Evolutionary conservation across 2,329 filamentous ascomycete species (phyloP), one percentile per base, ranked within the genome.

Genomic region (Ophiosphaerella narmari): DNA sequence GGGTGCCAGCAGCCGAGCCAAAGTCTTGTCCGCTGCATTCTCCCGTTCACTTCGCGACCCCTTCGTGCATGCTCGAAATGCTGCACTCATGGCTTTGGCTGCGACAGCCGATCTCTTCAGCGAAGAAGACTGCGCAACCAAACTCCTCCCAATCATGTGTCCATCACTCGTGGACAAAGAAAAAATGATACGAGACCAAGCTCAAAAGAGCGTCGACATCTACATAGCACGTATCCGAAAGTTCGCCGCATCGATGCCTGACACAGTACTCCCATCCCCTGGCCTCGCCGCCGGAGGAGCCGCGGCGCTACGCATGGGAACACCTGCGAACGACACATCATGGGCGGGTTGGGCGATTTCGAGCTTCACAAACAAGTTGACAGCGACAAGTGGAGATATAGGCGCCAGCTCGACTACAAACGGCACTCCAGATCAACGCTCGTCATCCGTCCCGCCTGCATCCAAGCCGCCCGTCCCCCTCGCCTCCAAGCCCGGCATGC

Each of bases 281-380:
- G 52, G 61, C 4, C 75, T 82, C 3, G 72, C 80, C 11, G 74
- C 79, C 21, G 77, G 77, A 75, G 52, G 57, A 54, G 54, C 54
- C 59, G 72, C 76, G 35, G 81, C 83, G 1, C 87, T 90, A 1
- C 84, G 90, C 31, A 94, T 96, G 80, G 86, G 87, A 55, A 94
- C 89, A 1, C 87, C 91, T 1, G 88, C 91, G 52, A 83, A 81
- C 34, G 82, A 87, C 35, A 72, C 57, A 46, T 86, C 86, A 2
- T 97, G 94, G 94, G 86, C 94, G 1, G 94, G 94, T 11, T 99
- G 94, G 94, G 94, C 94, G 1, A 97, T 99, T 46, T 97, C 94
- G 0, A 97, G 91, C 1, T 99, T 99, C 70, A 97, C 94, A 2
- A 97, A 97, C 74, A 97, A 96, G 66, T 73, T 97, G 11, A 87